These are phyloP conservation scores for Helenozyma rhizophorensis DNA, from an alignment of 805 yeast genomes.

Conservation along the genomic window DNA sequence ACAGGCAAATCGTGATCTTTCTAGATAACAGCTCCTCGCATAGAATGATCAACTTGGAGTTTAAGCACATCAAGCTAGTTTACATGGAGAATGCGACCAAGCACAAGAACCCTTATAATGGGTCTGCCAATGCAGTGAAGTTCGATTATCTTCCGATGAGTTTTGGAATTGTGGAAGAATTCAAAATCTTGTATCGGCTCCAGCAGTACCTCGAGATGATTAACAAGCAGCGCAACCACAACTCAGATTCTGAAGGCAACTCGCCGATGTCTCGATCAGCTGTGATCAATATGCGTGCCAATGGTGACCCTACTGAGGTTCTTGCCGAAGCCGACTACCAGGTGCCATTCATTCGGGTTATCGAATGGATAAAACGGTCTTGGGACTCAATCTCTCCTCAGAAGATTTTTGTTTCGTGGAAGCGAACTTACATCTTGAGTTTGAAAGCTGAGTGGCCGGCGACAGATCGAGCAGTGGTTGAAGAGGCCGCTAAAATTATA, in stretches of 20 bases:
- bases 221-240: slow-evolving; percentile 16
- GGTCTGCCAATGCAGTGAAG: slow-evolving; percentile 40
- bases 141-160: slow-evolving; percentile 56
- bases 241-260: slow-evolving; percentile 1
- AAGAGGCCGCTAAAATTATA: slow-evolving; percentile 12
- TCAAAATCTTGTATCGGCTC: slow-evolving; percentile 52
- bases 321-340: slow-evolving; percentile 39
- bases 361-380: slow-evolving; percentile 53
- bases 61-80: slow-evolving; percentile 30
- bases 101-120: slow-evolving; percentile 33
- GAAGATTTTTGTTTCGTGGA: slow-evolving; percentile 32
- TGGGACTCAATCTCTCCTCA: slow-evolving; percentile 45
- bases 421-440: slow-evolving; percentile 29
- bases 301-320: slow-evolving; percentile 18
- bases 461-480: slow-evolving; percentile 7
- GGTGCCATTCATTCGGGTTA: slow-evolving; percentile 50
- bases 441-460: slow-evolving; percentile 27
- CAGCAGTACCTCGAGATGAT: slow-evolving; percentile 52
- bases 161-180: slow-evolving; percentile 61
- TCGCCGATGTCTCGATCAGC: not conserved
- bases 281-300: not conserved
- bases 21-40: slow-evolving; percentile 63
- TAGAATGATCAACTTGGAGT: slow-evolving; percentile 43
- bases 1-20: slow-evolving; percentile 49
- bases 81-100: slow-evolving; percentile 36